A percentile compares a stretch with the other conserved stretches of the same genome.
Conservation (phyloP, 805 yeast genomes). For the Teunomyces aglyptinius region DNA sequence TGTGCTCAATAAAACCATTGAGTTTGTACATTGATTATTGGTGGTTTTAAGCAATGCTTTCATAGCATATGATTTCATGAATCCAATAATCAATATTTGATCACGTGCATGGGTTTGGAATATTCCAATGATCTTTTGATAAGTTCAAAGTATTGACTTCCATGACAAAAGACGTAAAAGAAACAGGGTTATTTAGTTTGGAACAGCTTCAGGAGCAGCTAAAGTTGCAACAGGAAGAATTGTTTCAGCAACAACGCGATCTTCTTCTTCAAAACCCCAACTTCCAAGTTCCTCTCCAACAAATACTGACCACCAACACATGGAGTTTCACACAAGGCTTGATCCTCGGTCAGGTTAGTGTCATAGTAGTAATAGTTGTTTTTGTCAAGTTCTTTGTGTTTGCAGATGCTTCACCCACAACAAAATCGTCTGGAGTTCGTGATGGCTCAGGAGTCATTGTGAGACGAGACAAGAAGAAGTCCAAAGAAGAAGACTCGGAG, state of each 20-base stretch:
- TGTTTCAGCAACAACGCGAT: slow-evolving; percentile 27
- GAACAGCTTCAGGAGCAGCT: slow-evolving; percentile 27
- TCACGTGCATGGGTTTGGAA: no score
- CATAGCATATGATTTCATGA: no score
- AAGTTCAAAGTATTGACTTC: no score
- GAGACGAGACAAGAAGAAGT: slow-evolving; percentile 26
- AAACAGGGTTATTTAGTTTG: slow-evolving; percentile 6
- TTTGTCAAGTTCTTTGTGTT: slow-evolving; percentile 76
- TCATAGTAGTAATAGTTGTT: slow-evolving; percentile 57
- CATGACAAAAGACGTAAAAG: slow-evolving; percentile 9
- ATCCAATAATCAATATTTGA: no score
- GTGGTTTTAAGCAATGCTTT: no score
- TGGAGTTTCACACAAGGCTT: slow-evolving; percentile 82
- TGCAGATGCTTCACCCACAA: slow-evolving; percentile 57
- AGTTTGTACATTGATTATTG: no score
- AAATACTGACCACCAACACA: slow-evolving; percentile 8
- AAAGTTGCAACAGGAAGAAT: slow-evolving; percentile 28
- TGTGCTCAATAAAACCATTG: no score
- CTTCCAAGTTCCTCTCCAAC: slow-evolving; percentile 9
- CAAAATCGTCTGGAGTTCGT: slow-evolving; percentile 19
- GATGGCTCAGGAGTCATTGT: slow-evolving; percentile 35
- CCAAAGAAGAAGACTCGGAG: slow-evolving; percentile 10
- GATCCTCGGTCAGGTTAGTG: slow-evolving; percentile 70
- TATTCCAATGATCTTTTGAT: no score
- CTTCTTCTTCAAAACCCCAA: slow-evolving; percentile 16